These are phyloP conservation scores for Cyclaneusma minus DNA, from an alignment of 2,329 filamentous ascomycete genomes.

Conservation along the genomic window DNA sequence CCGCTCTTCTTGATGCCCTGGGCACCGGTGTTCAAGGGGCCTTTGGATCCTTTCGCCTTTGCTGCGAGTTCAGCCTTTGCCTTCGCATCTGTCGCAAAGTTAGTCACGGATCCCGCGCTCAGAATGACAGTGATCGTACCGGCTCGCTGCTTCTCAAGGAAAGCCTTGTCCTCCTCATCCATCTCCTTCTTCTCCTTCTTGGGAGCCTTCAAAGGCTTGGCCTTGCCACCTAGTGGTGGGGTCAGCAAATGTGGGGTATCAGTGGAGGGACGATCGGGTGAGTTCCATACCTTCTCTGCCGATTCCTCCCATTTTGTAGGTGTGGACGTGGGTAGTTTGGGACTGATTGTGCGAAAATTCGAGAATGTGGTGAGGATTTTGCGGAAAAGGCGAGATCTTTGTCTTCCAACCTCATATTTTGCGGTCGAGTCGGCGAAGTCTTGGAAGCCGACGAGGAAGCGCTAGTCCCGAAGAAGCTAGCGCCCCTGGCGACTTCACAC, in stretches of 20 bases:
- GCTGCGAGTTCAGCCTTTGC: conserved; percentile 71
- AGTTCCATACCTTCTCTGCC: conserved; percentile 47
- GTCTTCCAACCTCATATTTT: no score
- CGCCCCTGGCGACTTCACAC: no score
- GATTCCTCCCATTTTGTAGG: conserved; percentile 43
- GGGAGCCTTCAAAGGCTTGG: conserved; percentile 70
- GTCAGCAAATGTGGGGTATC: conserved; percentile 8
- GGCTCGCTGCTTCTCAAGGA: conserved; percentile 68
- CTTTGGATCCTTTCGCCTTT: conserved; percentile 66
- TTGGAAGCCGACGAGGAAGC: no score
- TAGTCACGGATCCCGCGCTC: conserved; percentile 2
- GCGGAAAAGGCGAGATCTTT: no score
- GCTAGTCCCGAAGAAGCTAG: no score
- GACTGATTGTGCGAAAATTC: not conserved
- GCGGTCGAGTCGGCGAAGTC: no score
- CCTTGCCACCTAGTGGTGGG: conserved; percentile 51
- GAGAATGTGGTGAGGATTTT: no score
- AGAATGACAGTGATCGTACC: conserved; percentile 36
- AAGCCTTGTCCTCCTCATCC: conserved; percentile 77
- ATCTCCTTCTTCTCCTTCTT: conserved; percentile 68
- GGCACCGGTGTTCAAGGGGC: conserved; percentile 66
- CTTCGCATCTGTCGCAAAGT: conserved; percentile 49
- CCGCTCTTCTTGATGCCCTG: conserved; percentile 97
- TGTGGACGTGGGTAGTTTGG: conserved; percentile 1
- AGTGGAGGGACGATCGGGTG: conserved; percentile 1